Conservation (phyloP, 129 eudicot genomes). For the Logfia minima region DNA sequence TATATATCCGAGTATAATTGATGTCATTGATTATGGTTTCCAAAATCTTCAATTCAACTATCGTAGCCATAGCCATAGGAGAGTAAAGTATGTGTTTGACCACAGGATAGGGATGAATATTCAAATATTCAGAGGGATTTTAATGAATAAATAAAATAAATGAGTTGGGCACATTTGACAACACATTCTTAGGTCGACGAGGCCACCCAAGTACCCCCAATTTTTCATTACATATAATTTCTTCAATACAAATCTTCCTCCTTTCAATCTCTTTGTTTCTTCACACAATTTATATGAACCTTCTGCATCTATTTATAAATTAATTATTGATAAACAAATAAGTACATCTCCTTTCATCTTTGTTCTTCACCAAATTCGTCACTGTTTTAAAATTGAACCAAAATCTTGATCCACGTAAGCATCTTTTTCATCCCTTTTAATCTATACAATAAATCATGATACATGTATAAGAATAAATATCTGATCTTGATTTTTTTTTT, state of each 20-base stretch:
- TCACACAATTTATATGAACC: conserved; percentile 27
- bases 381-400: not conserved
- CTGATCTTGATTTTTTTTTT: conserved; percentile 19
- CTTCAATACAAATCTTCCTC: not conserved
- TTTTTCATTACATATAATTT: not conserved
- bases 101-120: not conserved
- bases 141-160: too few species aligned
- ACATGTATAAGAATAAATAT: conserved; percentile 1
- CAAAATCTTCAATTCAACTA: too few species aligned
- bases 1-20: too few species aligned
- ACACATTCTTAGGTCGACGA: not conserved
- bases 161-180: not conserved
- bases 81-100: not conserved
- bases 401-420: conserved; percentile 35
- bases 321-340: not conserved
- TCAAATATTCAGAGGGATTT: too few species aligned
- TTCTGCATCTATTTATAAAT: not conserved
- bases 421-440: conserved; percentile 1
- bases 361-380: conserved; percentile 12
- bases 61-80: too few species aligned
- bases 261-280: not conserved
- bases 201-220: not conserved
- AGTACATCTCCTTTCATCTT: not conserved
- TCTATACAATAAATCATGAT: not conserved
- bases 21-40: too few species aligned